These are phyloP conservation scores for Fraxinus paxiana DNA, from an alignment of 305 asterid species.

Conservation along the genomic window DNA sequence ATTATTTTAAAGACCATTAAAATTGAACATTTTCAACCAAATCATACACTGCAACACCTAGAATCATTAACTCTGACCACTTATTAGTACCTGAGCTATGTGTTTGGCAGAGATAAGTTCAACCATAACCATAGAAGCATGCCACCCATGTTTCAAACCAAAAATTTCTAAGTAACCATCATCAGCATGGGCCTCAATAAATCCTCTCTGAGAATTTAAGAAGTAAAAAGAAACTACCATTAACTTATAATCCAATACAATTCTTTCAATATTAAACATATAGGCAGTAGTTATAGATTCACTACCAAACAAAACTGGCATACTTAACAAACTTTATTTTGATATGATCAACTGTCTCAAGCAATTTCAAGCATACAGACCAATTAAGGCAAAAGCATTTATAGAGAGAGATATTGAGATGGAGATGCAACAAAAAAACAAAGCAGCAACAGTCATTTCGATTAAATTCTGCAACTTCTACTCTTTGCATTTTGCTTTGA, in stretches of 20 bases:
- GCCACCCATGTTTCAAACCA: conserved; percentile 86
- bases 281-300: not conserved
- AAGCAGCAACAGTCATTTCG: not conserved
- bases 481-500: not conserved
- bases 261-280: not conserved
- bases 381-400: not conserved
- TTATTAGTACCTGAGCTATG: conserved; percentile 67
- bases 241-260: not conserved
- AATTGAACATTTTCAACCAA: not conserved
- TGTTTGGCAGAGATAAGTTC: conserved; percentile 74
- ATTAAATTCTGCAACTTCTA: not conserved
- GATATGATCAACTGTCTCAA: not conserved
- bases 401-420: not conserved
- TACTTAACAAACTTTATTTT: not conserved
- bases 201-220: conserved; percentile 52
- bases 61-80: not conserved
- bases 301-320: not conserved
- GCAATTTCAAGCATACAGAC: not conserved
- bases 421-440: not conserved
- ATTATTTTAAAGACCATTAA: not conserved
- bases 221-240: not conserved
- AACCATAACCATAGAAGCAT: conserved; percentile 84
- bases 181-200: conserved; percentile 66
- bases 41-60: not conserved
- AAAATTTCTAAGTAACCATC: conserved; percentile 66